A percentile compares a stretch with the other conserved stretches of the same genome.
phyloP scores from a whole-genome alignment of 1,284 basidiomycete genomes.

The Ustilago trichophora region DNA sequence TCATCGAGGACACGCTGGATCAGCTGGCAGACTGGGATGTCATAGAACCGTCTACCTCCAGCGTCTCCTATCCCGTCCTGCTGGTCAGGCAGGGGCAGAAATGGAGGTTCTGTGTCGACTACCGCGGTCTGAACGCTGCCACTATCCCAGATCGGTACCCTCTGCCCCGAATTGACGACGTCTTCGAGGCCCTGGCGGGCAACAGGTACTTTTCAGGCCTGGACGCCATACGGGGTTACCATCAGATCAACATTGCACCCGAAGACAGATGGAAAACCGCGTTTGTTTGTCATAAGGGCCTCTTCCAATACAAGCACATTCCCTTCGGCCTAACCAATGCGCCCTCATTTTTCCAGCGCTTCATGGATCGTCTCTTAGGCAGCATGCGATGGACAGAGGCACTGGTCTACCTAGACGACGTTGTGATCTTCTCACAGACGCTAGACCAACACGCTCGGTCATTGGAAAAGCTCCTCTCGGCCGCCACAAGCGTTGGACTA shows the following conservation, averaged over 20 bases:
- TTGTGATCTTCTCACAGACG: background rate
- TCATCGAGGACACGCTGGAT: background rate
- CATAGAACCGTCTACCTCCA: background rate
- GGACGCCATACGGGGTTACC: background rate
- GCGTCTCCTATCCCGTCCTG: background rate
- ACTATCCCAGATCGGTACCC: background rate
- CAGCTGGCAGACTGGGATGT: background rate
- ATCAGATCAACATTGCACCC: background rate
- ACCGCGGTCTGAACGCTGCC: background rate
- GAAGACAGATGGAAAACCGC: background rate
- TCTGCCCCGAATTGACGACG: background rate
- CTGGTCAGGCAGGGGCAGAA: background rate
- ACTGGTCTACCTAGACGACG: background rate
- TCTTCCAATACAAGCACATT: background rate
- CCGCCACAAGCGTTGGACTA: background rate
- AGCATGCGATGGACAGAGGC: background rate
- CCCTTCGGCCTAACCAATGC: background rate
- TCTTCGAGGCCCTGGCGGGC: background rate
- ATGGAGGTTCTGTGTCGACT: background rate
- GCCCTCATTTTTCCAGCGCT: background rate
- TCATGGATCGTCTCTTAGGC: background rate
- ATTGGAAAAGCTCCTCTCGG: background rate
- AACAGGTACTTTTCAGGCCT: background rate
- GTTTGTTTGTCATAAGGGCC: background rate
- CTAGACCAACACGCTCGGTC: background rate